Evolutionary conservation across 2,329 filamentous ascomycete genomes (phyloP).

Genomic region (Didymella glomerata): DNA sequence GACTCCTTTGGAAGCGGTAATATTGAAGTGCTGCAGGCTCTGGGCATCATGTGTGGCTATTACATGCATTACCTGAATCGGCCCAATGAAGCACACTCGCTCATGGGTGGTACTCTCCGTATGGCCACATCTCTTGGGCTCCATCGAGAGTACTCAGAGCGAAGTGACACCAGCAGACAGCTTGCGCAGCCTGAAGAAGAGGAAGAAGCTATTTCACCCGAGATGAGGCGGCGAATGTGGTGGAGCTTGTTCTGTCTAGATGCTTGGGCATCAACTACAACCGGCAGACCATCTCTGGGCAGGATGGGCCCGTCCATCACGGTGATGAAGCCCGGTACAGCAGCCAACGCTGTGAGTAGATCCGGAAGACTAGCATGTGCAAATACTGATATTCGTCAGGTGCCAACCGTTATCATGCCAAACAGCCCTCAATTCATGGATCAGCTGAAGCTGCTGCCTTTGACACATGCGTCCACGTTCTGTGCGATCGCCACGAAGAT

Average conservation of each 20-base stretch:
- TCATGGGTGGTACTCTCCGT: slow-evolving; percentile 74
- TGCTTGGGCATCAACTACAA: slow-evolving; percentile 56
- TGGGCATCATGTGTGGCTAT: slow-evolving; percentile 76
- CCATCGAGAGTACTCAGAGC: slow-evolving; percentile 68
- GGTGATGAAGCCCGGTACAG: slow-evolving; percentile 49
- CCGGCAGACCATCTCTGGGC: slow-evolving; percentile 53
- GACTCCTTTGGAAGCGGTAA: slow-evolving; percentile 74
- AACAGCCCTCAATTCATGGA: slow-evolving; percentile 54
- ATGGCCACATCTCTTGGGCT: slow-evolving; percentile 79
- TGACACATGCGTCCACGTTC: slow-evolving; percentile 80
- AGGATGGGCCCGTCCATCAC: slow-evolving; percentile 52
- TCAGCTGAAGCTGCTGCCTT: slow-evolving; percentile 72
- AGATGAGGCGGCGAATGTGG: slow-evolving; percentile 54
- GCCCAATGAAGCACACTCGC: slow-evolving; percentile 77
- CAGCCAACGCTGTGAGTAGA: slow-evolving; percentile 40
- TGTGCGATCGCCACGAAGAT: slow-evolving; percentile 81
- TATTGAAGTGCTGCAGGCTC: slow-evolving; percentile 75
- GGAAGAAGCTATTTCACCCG: slow-evolving; percentile 49
- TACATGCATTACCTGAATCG: slow-evolving; percentile 82
- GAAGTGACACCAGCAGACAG: slow-evolving; percentile 29
- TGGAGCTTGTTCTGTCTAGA: slow-evolving; percentile 57
- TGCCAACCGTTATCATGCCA: slow-evolving; percentile 39
- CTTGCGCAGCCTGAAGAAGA: slow-evolving; percentile 34
- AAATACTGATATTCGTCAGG: slow-evolving; percentile 22
- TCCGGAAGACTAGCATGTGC: neutral